Evolutionary conservation across 345 rosid genomes (phyloP).

Genomic region (Syzygium aqueum): DNA sequence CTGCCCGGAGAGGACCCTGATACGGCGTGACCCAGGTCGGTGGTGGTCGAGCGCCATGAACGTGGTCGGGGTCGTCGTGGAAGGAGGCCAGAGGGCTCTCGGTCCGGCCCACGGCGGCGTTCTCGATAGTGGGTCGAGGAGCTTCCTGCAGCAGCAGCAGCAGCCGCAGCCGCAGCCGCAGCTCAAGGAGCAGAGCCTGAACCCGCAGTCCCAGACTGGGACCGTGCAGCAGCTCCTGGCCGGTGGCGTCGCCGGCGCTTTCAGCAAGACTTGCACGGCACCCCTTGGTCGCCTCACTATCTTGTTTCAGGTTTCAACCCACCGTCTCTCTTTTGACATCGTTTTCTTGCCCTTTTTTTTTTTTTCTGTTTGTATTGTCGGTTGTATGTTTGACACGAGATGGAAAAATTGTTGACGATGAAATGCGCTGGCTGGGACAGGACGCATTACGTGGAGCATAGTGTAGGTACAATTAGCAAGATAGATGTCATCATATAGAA

Average conservation of each 20-base stretch:
- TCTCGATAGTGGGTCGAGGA: conserved; percentile 54
- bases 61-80: conserved; percentile 69
- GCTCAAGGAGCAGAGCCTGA: conserved; percentile 1
- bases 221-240: conserved; percentile 59
- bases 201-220: conserved; percentile 19
- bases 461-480: not conserved
- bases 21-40: not conserved
- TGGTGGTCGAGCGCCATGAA: conserved; percentile 9
- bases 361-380: not conserved
- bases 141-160: conserved; percentile 29
- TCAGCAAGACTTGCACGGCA: conserved; percentile 96
- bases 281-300: conserved; percentile 97
- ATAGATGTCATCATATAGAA: not conserved
- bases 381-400: not conserved
- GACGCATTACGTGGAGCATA: not conserved
- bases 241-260: conserved; percentile 93
- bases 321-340: not conserved
- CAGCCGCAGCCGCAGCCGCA: not conserved
- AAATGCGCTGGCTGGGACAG: not conserved
- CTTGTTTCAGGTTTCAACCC: conserved; percentile 68
- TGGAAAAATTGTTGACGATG: not conserved
- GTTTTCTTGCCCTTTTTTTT: not conserved
- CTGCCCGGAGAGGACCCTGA: not conserved
- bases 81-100: conserved; percentile 45
- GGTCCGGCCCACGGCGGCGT: conserved; percentile 42